A percentile compares a stretch with the other conserved stretches of the same genome.
Evolutionary conservation across 1,284 basidiomycete genomes (phyloP).

Genomic region (Ceratobasidium sp.): DNA sequence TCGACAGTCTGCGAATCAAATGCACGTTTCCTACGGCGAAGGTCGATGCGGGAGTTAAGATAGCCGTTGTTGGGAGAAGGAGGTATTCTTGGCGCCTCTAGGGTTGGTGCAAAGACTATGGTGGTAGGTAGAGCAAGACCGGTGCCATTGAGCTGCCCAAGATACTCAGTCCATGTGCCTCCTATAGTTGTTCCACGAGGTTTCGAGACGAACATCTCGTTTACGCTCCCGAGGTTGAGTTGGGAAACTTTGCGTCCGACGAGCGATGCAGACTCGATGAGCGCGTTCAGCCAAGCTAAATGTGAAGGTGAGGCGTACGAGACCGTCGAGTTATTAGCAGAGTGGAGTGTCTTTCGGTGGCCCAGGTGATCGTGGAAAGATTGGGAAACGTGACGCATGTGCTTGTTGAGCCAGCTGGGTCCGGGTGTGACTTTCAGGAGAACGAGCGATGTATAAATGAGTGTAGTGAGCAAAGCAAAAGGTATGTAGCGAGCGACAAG

Average conservation of each 20-base stretch:
- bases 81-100: background rate
- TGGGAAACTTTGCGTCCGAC: background rate
- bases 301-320: background rate
- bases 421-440: background rate
- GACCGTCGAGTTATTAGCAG: too few relatives aligned
- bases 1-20: background rate
- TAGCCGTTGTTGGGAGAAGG: constrained; percentile 18
- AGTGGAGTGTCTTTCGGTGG: background rate
- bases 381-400: background rate
- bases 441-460: constrained; percentile 27
- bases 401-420: background rate
- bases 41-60: constrained; percentile 36
- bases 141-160: background rate
- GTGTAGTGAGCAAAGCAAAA: constrained; percentile 12
- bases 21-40: constrained; percentile 32
- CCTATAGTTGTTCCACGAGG: constrained; percentile 1
- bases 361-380: background rate
- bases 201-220: background rate
- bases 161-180: background rate
- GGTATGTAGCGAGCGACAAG: constrained; percentile 9
- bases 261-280: background rate
- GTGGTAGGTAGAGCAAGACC: background rate
- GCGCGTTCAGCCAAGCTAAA: background rate
- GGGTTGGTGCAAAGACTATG: background rate
- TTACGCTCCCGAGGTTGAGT: background rate